phyloP scores from a whole-genome alignment of 495 filamentous ascomycete species.

The Daldinia grandis region DNA sequence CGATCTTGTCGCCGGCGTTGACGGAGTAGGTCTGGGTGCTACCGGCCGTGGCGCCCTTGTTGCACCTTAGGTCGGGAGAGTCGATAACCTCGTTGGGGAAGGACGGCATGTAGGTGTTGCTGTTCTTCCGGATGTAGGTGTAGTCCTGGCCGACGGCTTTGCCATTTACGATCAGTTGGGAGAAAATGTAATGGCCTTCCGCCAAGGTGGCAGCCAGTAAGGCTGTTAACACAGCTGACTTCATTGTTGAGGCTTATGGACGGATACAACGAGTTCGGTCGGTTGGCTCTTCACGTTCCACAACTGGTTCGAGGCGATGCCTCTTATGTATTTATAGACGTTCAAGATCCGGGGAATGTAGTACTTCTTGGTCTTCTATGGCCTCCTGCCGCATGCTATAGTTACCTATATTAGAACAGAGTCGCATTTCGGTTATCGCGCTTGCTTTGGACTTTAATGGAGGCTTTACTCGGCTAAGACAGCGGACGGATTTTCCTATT shows the following conservation, averaged over 20 bases:
- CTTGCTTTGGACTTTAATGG: neutral
- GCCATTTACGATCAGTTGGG: constrained; percentile 42
- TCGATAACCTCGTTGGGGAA: constrained; percentile 51
- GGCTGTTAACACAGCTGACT: neutral
- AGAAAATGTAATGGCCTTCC: constrained; percentile 2
- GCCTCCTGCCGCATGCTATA: neutral
- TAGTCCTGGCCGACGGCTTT: constrained; percentile 50
- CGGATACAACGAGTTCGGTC: neutral
- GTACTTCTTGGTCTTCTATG: neutral
- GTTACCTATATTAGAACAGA: neutral
- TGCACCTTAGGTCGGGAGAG: constrained; percentile 58
- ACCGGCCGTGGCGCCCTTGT: constrained; percentile 49
- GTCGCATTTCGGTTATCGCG: neutral
- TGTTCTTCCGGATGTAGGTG: constrained; percentile 51
- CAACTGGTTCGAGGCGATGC: neutral
- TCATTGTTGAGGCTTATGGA: constrained; percentile 4
- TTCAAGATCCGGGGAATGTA: neutral
- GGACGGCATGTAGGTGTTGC: constrained; percentile 53
- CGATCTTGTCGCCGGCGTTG: constrained; percentile 57
- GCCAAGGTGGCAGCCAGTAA: constrained; percentile 3
- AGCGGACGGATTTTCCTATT: neutral
- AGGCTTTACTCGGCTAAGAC: neutral
- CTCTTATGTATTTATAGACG: neutral
- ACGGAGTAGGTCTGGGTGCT: constrained; percentile 48
- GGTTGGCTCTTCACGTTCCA: neutral